A percentile compares a stretch with the other conserved stretches of the same genome.
Evolutionary conservation across 1,284 basidiomycete genomes (phyloP).

Genomic region (Cryptococcus sp.): DNA sequence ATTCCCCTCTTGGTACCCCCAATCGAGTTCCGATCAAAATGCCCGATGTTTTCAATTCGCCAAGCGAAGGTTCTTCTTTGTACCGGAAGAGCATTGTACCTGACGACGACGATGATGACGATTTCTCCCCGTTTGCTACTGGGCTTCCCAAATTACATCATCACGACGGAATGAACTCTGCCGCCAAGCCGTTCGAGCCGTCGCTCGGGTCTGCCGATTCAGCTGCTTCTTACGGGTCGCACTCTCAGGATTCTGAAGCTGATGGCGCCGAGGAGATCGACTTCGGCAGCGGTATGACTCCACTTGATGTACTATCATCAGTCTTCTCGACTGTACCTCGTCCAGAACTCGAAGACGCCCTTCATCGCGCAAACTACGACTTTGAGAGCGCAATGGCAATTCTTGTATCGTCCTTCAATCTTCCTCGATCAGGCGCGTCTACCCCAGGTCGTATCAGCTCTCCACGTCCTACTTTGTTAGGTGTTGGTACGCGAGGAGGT

Average conservation of each 20-base stretch:
- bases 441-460: constrained; percentile 40
- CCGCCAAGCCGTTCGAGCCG: constrained; percentile 42
- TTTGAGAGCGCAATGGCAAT: constrained; percentile 92
- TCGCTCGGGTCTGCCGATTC: constrained; percentile 8
- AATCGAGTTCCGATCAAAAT: constrained; percentile 29
- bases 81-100: constrained; percentile 33
- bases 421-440: constrained; percentile 40
- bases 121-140: constrained; percentile 55
- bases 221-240: constrained; percentile 1
- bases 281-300: constrained; percentile 76
- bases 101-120: constrained; percentile 53
- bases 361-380: constrained; percentile 82
- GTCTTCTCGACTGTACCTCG: constrained; percentile 86
- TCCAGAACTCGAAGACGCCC: constrained; percentile 86
- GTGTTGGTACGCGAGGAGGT: constrained; percentile 23
- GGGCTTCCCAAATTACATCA: constrained; percentile 31
- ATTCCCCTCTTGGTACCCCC: constrained; percentile 42
- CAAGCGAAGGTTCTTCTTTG: constrained; percentile 12
- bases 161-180: constrained; percentile 10
- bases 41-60: constrained; percentile 38
- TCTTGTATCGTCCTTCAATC: constrained; percentile 66
- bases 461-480: constrained; percentile 28
- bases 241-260: constrained; percentile 45
- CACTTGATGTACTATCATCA: constrained; percentile 89
- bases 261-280: constrained; percentile 21